Conservation (phyloP, 768 basidiomycete genomes). For the Pisolithus marmoratus region DNA sequence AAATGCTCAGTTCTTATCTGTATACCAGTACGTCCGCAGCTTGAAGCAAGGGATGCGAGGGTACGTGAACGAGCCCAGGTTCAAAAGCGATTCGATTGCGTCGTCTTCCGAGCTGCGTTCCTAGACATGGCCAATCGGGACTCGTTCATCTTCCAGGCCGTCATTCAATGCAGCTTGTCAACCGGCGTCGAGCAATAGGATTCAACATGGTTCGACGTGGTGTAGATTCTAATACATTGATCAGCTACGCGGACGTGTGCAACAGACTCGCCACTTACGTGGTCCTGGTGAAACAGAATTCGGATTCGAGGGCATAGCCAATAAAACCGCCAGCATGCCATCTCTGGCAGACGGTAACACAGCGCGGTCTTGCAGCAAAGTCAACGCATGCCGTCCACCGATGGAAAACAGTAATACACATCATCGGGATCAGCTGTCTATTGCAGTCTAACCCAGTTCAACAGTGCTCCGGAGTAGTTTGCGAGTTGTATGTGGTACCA, state of each 20-base stretch:
- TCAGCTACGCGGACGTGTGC: neutral
- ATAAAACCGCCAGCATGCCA: slow-evolving; percentile 75
- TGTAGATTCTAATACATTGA: slow-evolving; percentile 54
- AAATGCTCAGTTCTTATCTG: slow-evolving; percentile 40
- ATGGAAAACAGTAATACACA: slow-evolving; percentile 71
- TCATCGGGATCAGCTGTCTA: slow-evolving; percentile 51
- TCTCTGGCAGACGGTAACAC: slow-evolving; percentile 54
- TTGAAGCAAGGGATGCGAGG: slow-evolving; percentile 91
- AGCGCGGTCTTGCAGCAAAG: slow-evolving; percentile 79
- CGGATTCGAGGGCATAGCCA: slow-evolving; percentile 85
- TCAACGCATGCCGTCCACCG: slow-evolving; percentile 93
- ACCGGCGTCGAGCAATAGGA: slow-evolving; percentile 81
- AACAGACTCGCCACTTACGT: slow-evolving; percentile 43
- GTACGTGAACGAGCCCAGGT: slow-evolving; percentile 85
- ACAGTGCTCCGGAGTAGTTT: slow-evolving; percentile 87
- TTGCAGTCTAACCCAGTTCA: slow-evolving; percentile 85
- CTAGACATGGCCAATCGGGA: slow-evolving; percentile 68
- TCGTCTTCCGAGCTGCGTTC: slow-evolving; percentile 73
- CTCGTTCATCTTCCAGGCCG: slow-evolving; percentile 91
- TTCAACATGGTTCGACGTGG: slow-evolving; percentile 88
- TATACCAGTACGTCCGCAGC: slow-evolving; percentile 90
- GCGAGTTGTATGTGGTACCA: slow-evolving; percentile 55
- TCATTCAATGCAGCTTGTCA: slow-evolving; percentile 84
- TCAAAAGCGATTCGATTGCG: slow-evolving; percentile 75
- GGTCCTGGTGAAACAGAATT: slow-evolving; percentile 83